Base-by-base conservation (phyloP, 768 basidiomycete genomes). In the Lactarius trivialis region DNA sequence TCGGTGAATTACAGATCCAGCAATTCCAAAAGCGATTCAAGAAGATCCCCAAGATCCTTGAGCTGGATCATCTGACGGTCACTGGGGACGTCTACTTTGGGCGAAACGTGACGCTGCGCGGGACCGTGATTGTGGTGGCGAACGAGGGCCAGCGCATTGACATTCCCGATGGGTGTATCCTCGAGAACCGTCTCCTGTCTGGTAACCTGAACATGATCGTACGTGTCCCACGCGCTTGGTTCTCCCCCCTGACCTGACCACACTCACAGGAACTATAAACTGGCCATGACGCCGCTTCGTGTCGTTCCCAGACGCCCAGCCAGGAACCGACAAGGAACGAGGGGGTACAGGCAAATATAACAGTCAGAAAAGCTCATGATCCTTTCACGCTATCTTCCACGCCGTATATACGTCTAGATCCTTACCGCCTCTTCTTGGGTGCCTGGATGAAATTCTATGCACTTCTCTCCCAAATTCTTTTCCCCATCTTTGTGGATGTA, bases 151-250 rank as follows among this genome's bases (percentile, higher is more conserved):
- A 78, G 69, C 75, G 77, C 59, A 85, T 85, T 64, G 76, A 81
- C 67, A 79, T 85, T 41, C 83, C 84, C 7, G 84, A 85, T 66
- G 82, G 82, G 11, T 78, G 80, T 60, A 76, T 79, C 60, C 75
- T 83, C 56, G 81, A 83, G 70, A 79, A 82, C 74, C 56, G 86
- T 67, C 74, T 91, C 60, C 76, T 91, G 60, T 86, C 86, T 28
- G 89, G 90, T 50, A 87, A 86, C 72, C 74, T 91, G 63, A 86
- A 81, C 71, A 83, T 89, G 81, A 91, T 84, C 57, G 84, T 84
- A 68, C 67, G 79, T 76, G 34, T 58, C 51, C 34, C 17, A 4
- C 14, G 2, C 11, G 4, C 28, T 53, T 43, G 17, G n/a, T 19
- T 24, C 26, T 28, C 24, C 15, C 7, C 12, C 7, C 12, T 41